Percentiles rank a stretch among this genome's conserved stretches.
These are phyloP conservation scores for Beauveria scarabaeidicola DNA, from an alignment of 2,329 filamentous ascomycete genomes.

Conservation along the genomic window DNA sequence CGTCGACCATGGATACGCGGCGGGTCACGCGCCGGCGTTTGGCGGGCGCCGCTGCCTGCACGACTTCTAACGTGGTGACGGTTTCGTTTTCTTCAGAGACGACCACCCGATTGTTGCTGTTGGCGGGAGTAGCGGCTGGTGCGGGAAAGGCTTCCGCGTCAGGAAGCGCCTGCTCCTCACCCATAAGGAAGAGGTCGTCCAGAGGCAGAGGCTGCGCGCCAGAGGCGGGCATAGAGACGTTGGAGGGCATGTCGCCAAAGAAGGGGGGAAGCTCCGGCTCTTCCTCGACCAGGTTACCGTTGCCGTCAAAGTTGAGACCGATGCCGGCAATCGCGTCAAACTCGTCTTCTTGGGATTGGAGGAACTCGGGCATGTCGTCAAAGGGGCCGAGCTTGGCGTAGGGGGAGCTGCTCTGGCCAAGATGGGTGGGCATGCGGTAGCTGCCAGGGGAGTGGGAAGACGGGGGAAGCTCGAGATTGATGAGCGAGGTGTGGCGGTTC, in stretches of 20 bases:
- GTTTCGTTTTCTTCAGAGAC: slow-evolving; percentile 13
- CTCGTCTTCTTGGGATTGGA: slow-evolving; percentile 32
- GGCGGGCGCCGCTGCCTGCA: slow-evolving; percentile 11
- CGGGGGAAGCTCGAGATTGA: slow-evolving; percentile 25
- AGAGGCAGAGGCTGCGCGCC: slow-evolving; percentile 14
- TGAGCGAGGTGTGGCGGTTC: slow-evolving; percentile 18
- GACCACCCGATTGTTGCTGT: not conserved
- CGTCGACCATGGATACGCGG: slow-evolving; percentile 21
- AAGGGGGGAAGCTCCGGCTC: slow-evolving; percentile 37
- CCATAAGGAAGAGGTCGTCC: slow-evolving; percentile 10
- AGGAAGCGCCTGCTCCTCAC: slow-evolving; percentile 13
- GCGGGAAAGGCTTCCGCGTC: slow-evolving; percentile 7
- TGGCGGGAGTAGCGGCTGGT: not conserved
- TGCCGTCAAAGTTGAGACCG: slow-evolving; percentile 41
- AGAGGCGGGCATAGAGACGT: slow-evolving; percentile 2
- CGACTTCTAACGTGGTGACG: slow-evolving; percentile 16
- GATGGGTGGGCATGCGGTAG: slow-evolving; percentile 26
- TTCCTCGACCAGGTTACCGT: slow-evolving; percentile 41
- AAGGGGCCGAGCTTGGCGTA: slow-evolving; percentile 17
- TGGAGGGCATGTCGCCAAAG: slow-evolving; percentile 15
- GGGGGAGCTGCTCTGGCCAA: slow-evolving; percentile 25
- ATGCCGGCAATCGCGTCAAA: slow-evolving; percentile 30
- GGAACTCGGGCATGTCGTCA: slow-evolving; percentile 19
- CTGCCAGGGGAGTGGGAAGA: slow-evolving; percentile 27
- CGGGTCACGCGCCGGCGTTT: not conserved